These are phyloP conservation scores for Hypsizygus marmoreus DNA, from an alignment of 768 basidiomycete genomes.

Conservation along the genomic window DNA sequence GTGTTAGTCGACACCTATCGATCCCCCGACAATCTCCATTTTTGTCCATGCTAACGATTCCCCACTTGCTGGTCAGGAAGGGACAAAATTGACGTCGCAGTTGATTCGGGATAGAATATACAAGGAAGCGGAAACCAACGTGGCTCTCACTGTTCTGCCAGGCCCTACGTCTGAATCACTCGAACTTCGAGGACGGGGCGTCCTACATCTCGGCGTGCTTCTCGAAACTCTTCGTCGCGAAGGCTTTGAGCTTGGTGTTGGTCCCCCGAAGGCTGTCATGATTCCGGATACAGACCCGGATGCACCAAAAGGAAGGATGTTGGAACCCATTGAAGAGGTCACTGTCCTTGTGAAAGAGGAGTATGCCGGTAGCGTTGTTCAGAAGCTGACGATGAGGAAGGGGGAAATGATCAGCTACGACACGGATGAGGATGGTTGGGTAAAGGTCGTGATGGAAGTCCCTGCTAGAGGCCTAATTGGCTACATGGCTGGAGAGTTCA, in stretches of 20 bases:
- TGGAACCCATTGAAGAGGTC: slow-evolving; percentile 51
- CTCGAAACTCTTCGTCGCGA: slow-evolving; percentile 51
- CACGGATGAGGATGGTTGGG: slow-evolving; percentile 47
- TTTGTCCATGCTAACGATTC: slow-evolving; percentile 50
- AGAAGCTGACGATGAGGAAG: slow-evolving; percentile 53
- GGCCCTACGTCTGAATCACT: slow-evolving; percentile 52
- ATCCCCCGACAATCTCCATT: slow-evolving; percentile 52
- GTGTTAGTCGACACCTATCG: slow-evolving; percentile 46
- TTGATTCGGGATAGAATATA: slow-evolving; percentile 48
- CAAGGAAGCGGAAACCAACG: slow-evolving; percentile 54
- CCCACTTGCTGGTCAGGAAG: slow-evolving; percentile 47
- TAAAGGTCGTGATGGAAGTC: slow-evolving; percentile 48
- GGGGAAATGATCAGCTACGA: slow-evolving; percentile 51
- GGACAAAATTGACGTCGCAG: slow-evolving; percentile 51
- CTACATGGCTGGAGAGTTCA: slow-evolving; percentile 55
- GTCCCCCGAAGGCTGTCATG: slow-evolving; percentile 53
- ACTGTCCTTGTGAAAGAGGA: slow-evolving; percentile 47
- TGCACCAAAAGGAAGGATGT: slow-evolving; percentile 29
- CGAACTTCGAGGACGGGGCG: slow-evolving; percentile 50
- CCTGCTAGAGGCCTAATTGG: slow-evolving; percentile 51
- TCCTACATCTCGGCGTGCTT: slow-evolving; percentile 52
- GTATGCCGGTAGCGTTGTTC: slow-evolving; percentile 48
- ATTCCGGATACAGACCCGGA: slow-evolving; percentile 40
- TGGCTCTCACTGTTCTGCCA: slow-evolving; percentile 49
- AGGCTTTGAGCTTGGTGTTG: slow-evolving; percentile 49